Base-by-base conservation (phyloP, 768 basidiomycete species). In the Sporobolomyces pararoseus region DNA sequence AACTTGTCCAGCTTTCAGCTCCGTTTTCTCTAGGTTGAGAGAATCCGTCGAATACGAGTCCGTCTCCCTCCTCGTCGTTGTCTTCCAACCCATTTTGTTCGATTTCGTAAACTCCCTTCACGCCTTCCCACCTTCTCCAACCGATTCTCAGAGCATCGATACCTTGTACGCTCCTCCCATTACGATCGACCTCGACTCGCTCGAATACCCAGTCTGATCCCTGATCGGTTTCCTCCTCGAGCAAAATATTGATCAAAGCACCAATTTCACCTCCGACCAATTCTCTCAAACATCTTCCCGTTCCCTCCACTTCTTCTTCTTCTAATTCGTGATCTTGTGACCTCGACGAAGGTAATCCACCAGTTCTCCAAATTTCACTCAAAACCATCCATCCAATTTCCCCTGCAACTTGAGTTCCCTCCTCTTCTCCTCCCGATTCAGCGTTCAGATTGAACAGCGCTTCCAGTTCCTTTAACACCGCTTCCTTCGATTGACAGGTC, bases 331-430 rank as follows among this genome's bases (percentile, higher is more conserved):
- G 16, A 3, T 6, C 34, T n/a, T 27, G 7, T 25, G 19, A 9
- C 6, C 21, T 27, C 42, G 58, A 12, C 3, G 39, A 42, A 9
- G 23, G 44, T 3, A 25, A 25, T n/a, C 32, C 44, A 13, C 49
- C 65, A 23, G 27, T 7, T 10, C 65, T 49, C 65, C 65, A 66
- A 19, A 59, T n/a, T 10, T 49, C 46, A n/a, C 46, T n/a, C 32
- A 53, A n/a, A 42, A 19, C 34, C 3, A 47, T n/a, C 29, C 31
- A 29, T 17, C n/a, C n/a, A n/a, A n/a, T n/a, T n/a, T n/a, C n/a
- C n/a, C n/a, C n/a, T n/a, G n/a, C n/a, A n/a, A n/a, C n/a, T n/a
- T n/a, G n/a, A n/a, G n/a, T n/a, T n/a, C n/a, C 50, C 29, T 1
- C 2, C n/a, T 59, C 58, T 12, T 5, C 58, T 14, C 1, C 17